Evolutionary conservation across 2,329 filamentous ascomycete genomes (phyloP).

Genomic region (Pyricularia grisea): DNA sequence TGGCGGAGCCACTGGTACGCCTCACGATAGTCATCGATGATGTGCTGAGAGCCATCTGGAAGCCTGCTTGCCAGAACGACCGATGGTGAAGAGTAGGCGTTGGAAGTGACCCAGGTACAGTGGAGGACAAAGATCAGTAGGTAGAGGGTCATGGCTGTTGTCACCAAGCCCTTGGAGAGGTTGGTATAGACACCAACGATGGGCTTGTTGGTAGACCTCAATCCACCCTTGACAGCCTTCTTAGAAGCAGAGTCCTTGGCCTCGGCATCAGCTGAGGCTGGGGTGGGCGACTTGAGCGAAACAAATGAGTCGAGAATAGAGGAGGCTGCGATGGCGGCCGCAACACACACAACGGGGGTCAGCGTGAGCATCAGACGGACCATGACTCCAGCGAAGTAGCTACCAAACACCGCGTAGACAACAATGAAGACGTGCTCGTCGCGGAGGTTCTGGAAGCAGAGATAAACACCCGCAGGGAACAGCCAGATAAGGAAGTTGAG

Average conservation of each 20-base stretch:
- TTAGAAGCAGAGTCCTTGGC: conserved; percentile 50
- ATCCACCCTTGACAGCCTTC: conserved; percentile 38
- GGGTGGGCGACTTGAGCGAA: conserved; percentile 51
- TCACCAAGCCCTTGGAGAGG: conserved; percentile 71
- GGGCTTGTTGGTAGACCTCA: conserved; percentile 64
- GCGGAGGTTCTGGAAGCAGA: conserved; percentile 88
- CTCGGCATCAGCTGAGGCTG: conserved; percentile 34
- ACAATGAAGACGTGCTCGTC: conserved; percentile 98
- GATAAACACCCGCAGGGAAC: conserved; percentile 95
- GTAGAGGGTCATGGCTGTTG: conserved; percentile 64
- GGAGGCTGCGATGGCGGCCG: conserved; percentile 81
- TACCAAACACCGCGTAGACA: conserved; percentile 92
- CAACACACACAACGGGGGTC: conserved; percentile 91
- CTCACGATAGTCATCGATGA: conserved; percentile 98
- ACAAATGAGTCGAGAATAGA: conserved; percentile 84
- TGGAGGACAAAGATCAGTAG: conserved; percentile 90
- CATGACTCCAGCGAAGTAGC: conserved; percentile 99
- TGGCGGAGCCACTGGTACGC: conserved; percentile 99
- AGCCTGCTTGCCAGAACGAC: conserved; percentile 88
- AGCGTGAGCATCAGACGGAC: conserved; percentile 97
- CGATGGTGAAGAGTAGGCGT: conserved; percentile 96
- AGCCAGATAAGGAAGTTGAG: conserved; percentile 98
- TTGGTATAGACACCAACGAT: conserved; percentile 75
- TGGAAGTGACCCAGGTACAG: conserved; percentile 99
- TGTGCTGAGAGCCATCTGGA: conserved; percentile 92